phyloP scores from a whole-genome alignment of 1,139 yeast species.

The Candida sanyaensis region DNA sequence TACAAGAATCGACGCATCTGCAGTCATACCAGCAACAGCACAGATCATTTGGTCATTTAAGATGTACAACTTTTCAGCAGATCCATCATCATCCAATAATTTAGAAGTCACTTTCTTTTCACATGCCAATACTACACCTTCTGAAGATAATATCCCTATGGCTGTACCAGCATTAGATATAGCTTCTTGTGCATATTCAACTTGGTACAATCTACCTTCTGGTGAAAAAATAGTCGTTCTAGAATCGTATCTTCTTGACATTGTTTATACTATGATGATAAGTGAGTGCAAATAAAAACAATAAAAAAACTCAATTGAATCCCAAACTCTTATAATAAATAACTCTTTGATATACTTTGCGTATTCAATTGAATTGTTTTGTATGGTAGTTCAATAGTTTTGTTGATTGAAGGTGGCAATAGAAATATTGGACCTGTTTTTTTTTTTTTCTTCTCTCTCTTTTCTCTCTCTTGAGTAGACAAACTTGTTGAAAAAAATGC shows the following conservation, averaged over 20 bases:
- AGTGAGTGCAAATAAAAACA: background rate
- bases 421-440: background rate
- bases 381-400: background rate
- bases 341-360: too few species aligned
- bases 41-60: constrained; percentile 82
- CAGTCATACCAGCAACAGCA: constrained; percentile 98
- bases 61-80: constrained; percentile 89
- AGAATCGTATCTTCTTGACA: constrained; percentile 75
- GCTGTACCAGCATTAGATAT: constrained; percentile 98
- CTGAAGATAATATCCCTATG: constrained; percentile 86
- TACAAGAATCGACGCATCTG: constrained; percentile 92
- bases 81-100: constrained; percentile 88
- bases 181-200: constrained; percentile 96
- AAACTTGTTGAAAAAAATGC: background rate
- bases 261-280: constrained; percentile 12
- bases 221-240: constrained; percentile 99
- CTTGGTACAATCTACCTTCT: constrained; percentile 94
- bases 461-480: background rate
- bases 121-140: constrained; percentile 95
- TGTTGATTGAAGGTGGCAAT: background rate
- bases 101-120: constrained; percentile 94
- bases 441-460: background rate
- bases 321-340: too few species aligned
- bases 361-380: background rate
- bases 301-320: background rate